Percentiles rank a stretch among this genome's conserved stretches.
Evolutionary conservation across 2,329 filamentous ascomycete species (phyloP).

Genomic region (Ascosphaera apis): DNA sequence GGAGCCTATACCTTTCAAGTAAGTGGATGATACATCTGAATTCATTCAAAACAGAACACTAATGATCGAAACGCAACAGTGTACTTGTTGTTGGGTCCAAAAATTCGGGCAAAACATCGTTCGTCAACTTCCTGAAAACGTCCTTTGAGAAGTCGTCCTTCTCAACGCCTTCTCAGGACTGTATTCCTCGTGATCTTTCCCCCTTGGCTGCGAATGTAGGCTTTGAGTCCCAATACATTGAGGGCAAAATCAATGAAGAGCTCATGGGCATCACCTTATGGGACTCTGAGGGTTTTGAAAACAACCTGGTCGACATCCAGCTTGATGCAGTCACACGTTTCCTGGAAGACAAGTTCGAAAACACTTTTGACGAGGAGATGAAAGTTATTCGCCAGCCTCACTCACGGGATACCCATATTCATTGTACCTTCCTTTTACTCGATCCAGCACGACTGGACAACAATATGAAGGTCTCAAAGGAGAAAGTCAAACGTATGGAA

Average conservation of each 20-base stretch:
- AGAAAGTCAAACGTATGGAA: constrained; percentile 31
- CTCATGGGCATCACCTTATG: constrained; percentile 80
- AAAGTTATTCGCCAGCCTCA: constrained; percentile 87
- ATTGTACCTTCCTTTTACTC: constrained; percentile 78
- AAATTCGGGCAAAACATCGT: constrained; percentile 81
- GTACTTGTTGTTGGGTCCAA: constrained; percentile 76
- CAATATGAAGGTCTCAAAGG: constrained; percentile 45
- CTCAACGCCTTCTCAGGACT: constrained; percentile 22
- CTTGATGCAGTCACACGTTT: constrained; percentile 78
- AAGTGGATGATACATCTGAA: constrained; percentile 21
- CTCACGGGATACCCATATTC: constrained; percentile 87
- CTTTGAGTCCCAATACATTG: constrained; percentile 73
- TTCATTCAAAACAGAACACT: neutral
- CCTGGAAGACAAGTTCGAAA: constrained; percentile 93
- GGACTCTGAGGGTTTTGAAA: constrained; percentile 90
- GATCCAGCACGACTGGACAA: constrained; percentile 69
- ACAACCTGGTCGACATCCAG: constrained; percentile 84
- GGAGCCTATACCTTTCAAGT: constrained; percentile 98
- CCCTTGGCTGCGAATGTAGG: constrained; percentile 34
- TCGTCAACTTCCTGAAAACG: constrained; percentile 82
- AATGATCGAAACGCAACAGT: constrained; percentile 23
- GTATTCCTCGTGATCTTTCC: neutral
- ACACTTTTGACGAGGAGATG: constrained; percentile 92
- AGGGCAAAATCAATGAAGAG: constrained; percentile 85
- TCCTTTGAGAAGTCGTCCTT: constrained; percentile 37